phyloP scores from a whole-genome alignment of 2,329 filamentous ascomycete species.

The Colletotrichum sp. region DNA sequence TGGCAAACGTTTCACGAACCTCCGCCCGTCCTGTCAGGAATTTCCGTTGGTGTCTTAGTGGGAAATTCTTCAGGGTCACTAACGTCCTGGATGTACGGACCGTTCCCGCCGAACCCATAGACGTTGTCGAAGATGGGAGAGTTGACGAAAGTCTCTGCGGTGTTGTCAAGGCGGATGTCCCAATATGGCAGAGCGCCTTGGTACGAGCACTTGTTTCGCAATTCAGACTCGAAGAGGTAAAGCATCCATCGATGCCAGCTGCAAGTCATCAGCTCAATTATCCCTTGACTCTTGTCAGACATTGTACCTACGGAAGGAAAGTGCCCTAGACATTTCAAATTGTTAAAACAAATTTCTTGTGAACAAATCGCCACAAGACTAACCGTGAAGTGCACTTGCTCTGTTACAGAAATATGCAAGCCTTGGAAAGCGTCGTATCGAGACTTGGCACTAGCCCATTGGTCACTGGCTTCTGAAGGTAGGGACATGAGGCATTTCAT shows the following conservation, averaged over 20 bases:
- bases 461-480: background rate
- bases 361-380: background rate
- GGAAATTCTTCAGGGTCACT: background rate
- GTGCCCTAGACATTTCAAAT: background rate
- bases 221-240: background rate
- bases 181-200: background rate
- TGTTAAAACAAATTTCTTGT: background rate
- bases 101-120: background rate
- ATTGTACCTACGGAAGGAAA: background rate
- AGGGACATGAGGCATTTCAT: conserved; percentile 10
- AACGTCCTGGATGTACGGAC: background rate
- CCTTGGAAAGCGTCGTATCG: conserved; percentile 30
- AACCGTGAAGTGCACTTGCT: conserved; percentile 23
- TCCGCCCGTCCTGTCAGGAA: background rate
- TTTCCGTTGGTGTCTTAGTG: background rate
- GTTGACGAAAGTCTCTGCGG: background rate
- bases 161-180: background rate
- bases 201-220: background rate
- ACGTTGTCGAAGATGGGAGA: background rate
- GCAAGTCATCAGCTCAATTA: background rate
- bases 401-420: conserved; percentile 26
- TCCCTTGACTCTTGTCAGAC: background rate
- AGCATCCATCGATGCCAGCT: background rate
- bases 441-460: conserved; percentile 20
- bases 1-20: background rate